phyloP scores from a whole-genome alignment of 2,329 filamentous ascomycete genomes.

The Aspergillus fischeri region DNA sequence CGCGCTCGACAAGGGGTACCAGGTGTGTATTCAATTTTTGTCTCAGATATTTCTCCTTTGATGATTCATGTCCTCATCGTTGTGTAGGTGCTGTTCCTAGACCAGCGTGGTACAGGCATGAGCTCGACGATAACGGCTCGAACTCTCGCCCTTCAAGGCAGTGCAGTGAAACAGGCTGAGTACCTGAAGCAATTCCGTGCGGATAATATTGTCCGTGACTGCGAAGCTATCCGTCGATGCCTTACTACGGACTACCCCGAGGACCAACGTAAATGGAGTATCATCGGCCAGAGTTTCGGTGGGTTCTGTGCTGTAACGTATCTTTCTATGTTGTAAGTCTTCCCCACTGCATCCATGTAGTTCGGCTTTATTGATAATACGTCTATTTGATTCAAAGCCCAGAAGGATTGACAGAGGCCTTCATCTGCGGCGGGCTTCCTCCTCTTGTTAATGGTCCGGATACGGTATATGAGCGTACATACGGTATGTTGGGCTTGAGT shows the following conservation, averaged over 20 bases:
- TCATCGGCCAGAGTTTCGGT: conserved; percentile 88
- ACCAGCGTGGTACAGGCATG: conserved; percentile 84
- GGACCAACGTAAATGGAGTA: conserved; percentile 72
- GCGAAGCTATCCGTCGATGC: conserved; percentile 75
- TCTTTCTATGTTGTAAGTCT: conserved; percentile 63
- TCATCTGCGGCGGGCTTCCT: conserved; percentile 78
- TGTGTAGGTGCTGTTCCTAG: conserved; percentile 64
- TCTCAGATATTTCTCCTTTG: neutral
- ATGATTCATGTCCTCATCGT: neutral
- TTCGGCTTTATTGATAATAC: neutral
- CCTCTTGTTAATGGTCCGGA: conserved; percentile 69
- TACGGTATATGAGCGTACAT: conserved; percentile 70
- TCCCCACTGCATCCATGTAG: neutral
- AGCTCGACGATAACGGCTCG: conserved; percentile 74
- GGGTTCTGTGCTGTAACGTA: conserved; percentile 84
- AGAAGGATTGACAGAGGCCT: conserved; percentile 73
- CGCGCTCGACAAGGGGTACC: conserved; percentile 75
- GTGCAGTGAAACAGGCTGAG: conserved; percentile 64
- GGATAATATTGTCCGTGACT: conserved; percentile 84
- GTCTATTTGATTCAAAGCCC: conserved; percentile 44
- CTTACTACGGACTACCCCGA: conserved; percentile 67
- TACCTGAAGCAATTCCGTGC: conserved; percentile 84
- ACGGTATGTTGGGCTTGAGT: conserved; percentile 35
- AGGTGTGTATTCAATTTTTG: conserved; percentile 44
- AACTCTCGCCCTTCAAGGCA: conserved; percentile 63